phyloP scores from a whole-genome alignment of 495 filamentous ascomycete species.

The Aspergillus affinis region DNA sequence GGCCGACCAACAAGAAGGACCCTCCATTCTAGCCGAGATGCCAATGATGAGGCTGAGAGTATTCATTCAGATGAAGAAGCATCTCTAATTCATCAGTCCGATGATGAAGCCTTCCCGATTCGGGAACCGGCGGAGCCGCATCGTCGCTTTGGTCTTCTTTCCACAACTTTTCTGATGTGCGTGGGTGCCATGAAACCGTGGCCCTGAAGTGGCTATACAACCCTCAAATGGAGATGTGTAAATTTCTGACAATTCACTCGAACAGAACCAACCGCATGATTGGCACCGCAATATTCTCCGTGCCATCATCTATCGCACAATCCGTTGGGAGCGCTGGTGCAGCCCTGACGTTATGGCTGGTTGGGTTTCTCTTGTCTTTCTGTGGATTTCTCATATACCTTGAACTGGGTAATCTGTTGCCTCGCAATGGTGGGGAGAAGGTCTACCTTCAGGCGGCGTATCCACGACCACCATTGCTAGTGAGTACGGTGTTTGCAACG shows the following conservation, averaged over 20 bases:
- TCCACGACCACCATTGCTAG: slow-evolving; percentile 60
- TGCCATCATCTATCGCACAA: slow-evolving; percentile 59
- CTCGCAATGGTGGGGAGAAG: slow-evolving; percentile 65
- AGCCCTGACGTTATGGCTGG: slow-evolving; percentile 59
- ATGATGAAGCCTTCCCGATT: not conserved
- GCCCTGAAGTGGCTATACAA: not conserved
- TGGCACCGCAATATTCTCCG: slow-evolving; percentile 71
- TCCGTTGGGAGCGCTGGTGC: slow-evolving; percentile 67
- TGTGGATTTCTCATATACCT: slow-evolving; percentile 60
- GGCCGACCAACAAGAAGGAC: not conserved
- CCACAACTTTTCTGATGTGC: not conserved
- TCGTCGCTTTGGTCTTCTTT: not conserved
- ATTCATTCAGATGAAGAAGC: not conserved
- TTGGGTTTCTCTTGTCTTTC: slow-evolving; percentile 56
- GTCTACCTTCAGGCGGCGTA: slow-evolving; percentile 75
- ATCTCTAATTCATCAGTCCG: not conserved
- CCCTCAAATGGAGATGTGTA: not conserved
- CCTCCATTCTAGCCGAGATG: not conserved
- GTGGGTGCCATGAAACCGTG: not conserved
- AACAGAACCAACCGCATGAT: slow-evolving; percentile 61
- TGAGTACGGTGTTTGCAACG: slow-evolving; percentile 61
- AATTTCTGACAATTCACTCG: not conserved
- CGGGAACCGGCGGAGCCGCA: not conserved
- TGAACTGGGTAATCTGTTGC: slow-evolving; percentile 69
- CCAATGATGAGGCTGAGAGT: not conserved